Evolutionary conservation across 257 asterid species (phyloP).

Genomic region (Solanum verrucosum): DNA sequence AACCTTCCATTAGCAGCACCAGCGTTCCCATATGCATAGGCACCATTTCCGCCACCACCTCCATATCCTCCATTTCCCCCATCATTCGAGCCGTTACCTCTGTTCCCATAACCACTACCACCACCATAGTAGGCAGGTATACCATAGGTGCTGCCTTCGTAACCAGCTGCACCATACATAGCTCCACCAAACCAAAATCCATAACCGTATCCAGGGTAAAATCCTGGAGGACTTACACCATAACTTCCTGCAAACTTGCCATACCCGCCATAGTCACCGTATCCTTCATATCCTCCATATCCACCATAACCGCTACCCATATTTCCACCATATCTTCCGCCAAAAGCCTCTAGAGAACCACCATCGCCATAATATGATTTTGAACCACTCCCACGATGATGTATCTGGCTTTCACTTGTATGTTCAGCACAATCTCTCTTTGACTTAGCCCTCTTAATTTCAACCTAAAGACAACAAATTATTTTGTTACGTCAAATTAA

Average conservation of each 20-base stretch:
- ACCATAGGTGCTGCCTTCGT: conserved; percentile 58
- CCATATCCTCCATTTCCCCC: neutral
- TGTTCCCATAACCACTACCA: conserved; percentile 38
- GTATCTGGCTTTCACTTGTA: conserved; percentile 39
- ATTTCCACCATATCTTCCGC: conserved; percentile 66
- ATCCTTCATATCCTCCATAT: conserved; percentile 51
- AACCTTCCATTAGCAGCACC: conserved; percentile 8
- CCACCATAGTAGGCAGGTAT: conserved; percentile 45
- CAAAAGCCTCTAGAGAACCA: conserved; percentile 45
- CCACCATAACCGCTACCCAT: conserved; percentile 74
- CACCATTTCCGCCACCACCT: conserved; percentile 18
- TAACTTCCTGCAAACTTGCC: conserved; percentile 61
- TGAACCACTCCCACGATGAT: conserved; percentile 49
- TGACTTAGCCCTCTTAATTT: conserved; percentile 84
- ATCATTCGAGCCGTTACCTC: neutral
- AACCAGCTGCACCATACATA: conserved; percentile 75
- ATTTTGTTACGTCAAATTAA: neutral
- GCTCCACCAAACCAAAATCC: conserved; percentile 89
- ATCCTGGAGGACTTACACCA: conserved; percentile 56
- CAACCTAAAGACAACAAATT: conserved; percentile 47
- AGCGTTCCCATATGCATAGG: conserved; percentile 16
- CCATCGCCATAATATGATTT: conserved; percentile 44
- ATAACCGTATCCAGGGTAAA: conserved; percentile 63
- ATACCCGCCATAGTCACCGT: conserved; percentile 41
- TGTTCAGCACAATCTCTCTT: conserved; percentile 58